Evolutionary conservation across 2,329 filamentous ascomycete species (phyloP), one percentile per base, ranked within the genome.

Genomic region (Pestalotiopsis sp.): DNA sequence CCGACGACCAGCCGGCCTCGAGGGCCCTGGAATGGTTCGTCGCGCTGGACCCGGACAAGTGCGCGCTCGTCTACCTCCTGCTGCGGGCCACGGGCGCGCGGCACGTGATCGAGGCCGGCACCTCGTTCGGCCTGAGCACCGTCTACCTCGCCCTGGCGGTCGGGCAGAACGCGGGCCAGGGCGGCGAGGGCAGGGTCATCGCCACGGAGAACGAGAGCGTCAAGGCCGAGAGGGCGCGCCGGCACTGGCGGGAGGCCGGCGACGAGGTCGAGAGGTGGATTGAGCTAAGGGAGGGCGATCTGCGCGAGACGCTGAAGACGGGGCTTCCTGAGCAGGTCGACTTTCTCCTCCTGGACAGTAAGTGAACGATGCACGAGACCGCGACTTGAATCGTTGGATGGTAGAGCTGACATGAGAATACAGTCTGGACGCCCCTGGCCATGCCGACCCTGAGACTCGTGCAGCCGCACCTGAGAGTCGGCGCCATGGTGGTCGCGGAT

Each of bases 101-200:
- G 1, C 82, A 82, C 57, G 78, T 90, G 25, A 83, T 91, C 49
- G 88, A 91, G 73, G 88, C 87, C 0, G 89, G 88, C 1, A 91
- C 89, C 0, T 86, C 84, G 57, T 91, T 88, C 68, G 89, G 89
- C 2, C 83, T 91, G 1, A 88, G 85, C 68, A 90, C 88, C 0
- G 88, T 91, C 59, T 91, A 90, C 69, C 82, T 91, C 1, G 87
- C 88, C 0, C 79, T 90, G 2, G 89, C 87, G 0, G 86, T 87
- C 0, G 81, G 81, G 0, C 81, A 86, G 67, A 89, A 86, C 68
- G 80, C 79, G 0, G 73, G 70, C 0, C 69, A 66, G 2, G 64
- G 31, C 66, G 64, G 31, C 66, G 39, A 45, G 1, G 85, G 82
- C 0, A 82, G 72, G 52, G 88, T 91, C 0, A 86, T 91, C 73